Conservation (phyloP, 2,329 filamentous ascomycete species). For the Trichoderma sp. region DNA sequence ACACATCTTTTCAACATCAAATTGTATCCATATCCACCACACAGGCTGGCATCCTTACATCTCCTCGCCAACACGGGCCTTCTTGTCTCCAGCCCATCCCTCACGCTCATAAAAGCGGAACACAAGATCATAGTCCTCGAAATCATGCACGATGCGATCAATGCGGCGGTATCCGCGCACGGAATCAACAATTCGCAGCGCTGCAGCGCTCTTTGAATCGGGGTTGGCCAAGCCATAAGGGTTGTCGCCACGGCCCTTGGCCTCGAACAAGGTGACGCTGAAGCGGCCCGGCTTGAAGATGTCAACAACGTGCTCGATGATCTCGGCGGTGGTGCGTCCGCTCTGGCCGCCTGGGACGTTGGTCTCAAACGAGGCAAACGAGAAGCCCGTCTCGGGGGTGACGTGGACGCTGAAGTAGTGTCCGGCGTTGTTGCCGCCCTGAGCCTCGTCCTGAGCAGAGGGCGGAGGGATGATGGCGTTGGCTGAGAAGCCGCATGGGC, state of each 20-base stretch:
- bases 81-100: conserved; percentile 64
- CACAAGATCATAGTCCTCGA: conserved; percentile 95
- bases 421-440: conserved; percentile 50
- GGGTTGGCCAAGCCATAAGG: conserved; percentile 46
- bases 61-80: conserved; percentile 57
- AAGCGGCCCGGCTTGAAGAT: conserved; percentile 99
- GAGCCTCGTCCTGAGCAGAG: conserved; percentile 44
- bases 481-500: conserved; percentile 94
- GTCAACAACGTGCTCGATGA: conserved; percentile 88
- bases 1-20: not conserved
- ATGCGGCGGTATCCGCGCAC: conserved; percentile 86
- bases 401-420: conserved; percentile 99
- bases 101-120: conserved; percentile 96
- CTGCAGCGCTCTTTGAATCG: conserved; percentile 40
- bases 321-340: conserved; percentile 83
- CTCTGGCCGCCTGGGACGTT: conserved; percentile 90
- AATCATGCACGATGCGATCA: conserved; percentile 94
- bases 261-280: conserved; percentile 94
- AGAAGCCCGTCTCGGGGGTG: conserved; percentile 94
- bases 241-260: conserved; percentile 62
- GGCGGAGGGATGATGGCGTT: conserved; percentile 91
- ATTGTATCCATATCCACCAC: too few relatives aligned
- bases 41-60: conserved; percentile 31
- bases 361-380: conserved; percentile 97
- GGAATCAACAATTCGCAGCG: conserved; percentile 66